Evolutionary conservation across 768 basidiomycete species (phyloP).

Genomic region (Albatrellus ellisii): DNA sequence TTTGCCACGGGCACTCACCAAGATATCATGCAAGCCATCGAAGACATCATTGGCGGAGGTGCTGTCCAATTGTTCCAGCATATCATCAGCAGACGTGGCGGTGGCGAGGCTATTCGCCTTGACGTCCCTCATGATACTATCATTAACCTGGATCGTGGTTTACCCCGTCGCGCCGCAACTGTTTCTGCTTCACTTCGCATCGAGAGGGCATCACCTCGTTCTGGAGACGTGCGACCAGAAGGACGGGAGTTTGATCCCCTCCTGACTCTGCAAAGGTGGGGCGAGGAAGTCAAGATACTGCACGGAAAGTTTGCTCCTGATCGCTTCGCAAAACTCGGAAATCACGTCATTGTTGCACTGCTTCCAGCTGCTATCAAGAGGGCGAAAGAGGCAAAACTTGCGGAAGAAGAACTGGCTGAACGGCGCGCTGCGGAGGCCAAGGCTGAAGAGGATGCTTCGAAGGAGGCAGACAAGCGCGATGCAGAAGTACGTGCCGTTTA

Average conservation of each 20-base stretch:
- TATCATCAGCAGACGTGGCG: constrained; percentile 42
- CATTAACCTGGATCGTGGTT: constrained; percentile 43
- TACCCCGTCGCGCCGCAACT: constrained; percentile 31
- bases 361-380: constrained; percentile 65
- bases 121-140: constrained; percentile 59
- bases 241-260: constrained; percentile 64
- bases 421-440: constrained; percentile 22
- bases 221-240: constrained; percentile 26
- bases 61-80: constrained; percentile 79
- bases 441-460: constrained; percentile 25
- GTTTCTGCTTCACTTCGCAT: constrained; percentile 48
- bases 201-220: constrained; percentile 37
- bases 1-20: constrained; percentile 27
- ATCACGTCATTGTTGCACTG: constrained; percentile 60
- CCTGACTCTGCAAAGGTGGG: constrained; percentile 78
- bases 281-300: constrained; percentile 74
- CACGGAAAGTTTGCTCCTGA: constrained; percentile 64
- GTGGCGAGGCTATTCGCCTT: constrained; percentile 59
- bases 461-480: constrained; percentile 21
- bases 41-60: constrained; percentile 70
- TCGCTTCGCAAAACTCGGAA: constrained; percentile 49
- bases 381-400: constrained; percentile 28
- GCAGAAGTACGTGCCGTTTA: constrained; percentile 12
- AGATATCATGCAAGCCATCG: constrained; percentile 64
- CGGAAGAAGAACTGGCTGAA: constrained; percentile 39